Evolutionary conservation across 352 stramenopile genomes (phyloP).

Genomic region (Globisporangium sylvaticum): DNA sequence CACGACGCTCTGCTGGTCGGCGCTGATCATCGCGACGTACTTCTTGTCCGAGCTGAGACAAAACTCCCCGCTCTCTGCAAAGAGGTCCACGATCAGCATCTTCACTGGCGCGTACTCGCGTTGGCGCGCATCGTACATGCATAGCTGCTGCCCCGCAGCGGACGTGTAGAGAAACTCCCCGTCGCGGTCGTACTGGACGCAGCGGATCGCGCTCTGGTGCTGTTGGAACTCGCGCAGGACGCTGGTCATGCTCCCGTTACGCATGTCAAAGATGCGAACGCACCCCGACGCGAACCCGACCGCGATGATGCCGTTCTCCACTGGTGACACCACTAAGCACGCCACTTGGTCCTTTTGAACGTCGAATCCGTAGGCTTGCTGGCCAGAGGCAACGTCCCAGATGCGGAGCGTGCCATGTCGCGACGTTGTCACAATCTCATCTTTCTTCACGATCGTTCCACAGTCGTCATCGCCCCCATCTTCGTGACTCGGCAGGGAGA

Average conservation of each 20-base stretch:
- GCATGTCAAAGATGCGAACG: slow-evolving; percentile 84
- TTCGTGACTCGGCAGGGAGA: slow-evolving; percentile 3
- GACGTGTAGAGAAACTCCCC: slow-evolving; percentile 47
- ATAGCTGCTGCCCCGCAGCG: slow-evolving; percentile 54
- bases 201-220: slow-evolving; percentile 67
- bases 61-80: slow-evolving; percentile 25
- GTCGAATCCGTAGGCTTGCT: slow-evolving; percentile 85
- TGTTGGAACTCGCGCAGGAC: slow-evolving; percentile 82
- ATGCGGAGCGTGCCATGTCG: slow-evolving; percentile 81
- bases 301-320: slow-evolving; percentile 39
- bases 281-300: slow-evolving; percentile 79
- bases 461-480: neutral
- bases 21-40: slow-evolving; percentile 30
- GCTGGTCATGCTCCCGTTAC: slow-evolving; percentile 11
- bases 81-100: slow-evolving; percentile 61
- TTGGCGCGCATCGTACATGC: slow-evolving; percentile 48
- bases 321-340: slow-evolving; percentile 46
- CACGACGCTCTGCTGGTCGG: slow-evolving; percentile 27
- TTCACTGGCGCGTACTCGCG: slow-evolving; percentile 57
- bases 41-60: slow-evolving; percentile 37
- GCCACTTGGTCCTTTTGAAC: slow-evolving; percentile 63
- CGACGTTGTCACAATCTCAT: slow-evolving; percentile 62
- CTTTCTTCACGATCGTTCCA: neutral
- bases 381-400: slow-evolving; percentile 60
- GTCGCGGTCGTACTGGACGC: slow-evolving; percentile 48